Percentiles rank a stretch among this genome's conserved stretches.
These are phyloP conservation scores for Wickerhamomyces chaumierensis DNA, from an alignment of 805 yeast species.

Conservation along the genomic window DNA sequence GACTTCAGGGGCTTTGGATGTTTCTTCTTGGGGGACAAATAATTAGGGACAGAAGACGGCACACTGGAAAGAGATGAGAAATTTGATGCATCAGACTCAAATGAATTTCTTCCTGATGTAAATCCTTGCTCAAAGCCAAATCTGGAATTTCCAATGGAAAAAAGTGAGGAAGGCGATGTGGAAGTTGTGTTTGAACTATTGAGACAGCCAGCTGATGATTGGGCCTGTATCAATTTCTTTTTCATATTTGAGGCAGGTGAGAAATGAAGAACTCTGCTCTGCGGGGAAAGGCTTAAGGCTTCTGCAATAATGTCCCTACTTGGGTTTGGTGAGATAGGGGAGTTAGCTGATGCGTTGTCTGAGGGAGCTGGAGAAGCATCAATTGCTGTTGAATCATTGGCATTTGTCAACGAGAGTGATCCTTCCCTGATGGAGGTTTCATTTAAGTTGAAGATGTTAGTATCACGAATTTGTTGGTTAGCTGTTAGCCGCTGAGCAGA, in stretches of 20 bases:
- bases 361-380: slow-evolving; percentile 1
- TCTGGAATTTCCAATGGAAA: slow-evolving; percentile 1
- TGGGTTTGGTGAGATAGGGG: slow-evolving; percentile 3
- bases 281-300: slow-evolving; percentile 34
- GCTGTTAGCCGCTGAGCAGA: not conserved
- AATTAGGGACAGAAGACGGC: not conserved
- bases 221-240: not conserved
- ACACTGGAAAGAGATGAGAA: slow-evolving; percentile 4
- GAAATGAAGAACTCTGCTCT: slow-evolving; percentile 31
- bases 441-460: slow-evolving; percentile 10
- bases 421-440: slow-evolving; percentile 10
- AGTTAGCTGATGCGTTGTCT: too few relatives aligned
- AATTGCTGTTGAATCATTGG: not conserved
- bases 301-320: slow-evolving; percentile 34
- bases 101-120: slow-evolving; percentile 2
- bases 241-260: slow-evolving; percentile 2
- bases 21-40: slow-evolving; percentile 2
- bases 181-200: slow-evolving; percentile 1
- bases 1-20: slow-evolving; percentile 19
- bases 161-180: slow-evolving; percentile 1
- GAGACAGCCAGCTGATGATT: not conserved
- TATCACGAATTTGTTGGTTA: slow-evolving; percentile 7
- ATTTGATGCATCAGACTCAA: slow-evolving; percentile 5
- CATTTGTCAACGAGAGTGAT: not conserved
- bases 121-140: not conserved